Percentiles rank a stretch among this genome's conserved stretches.
Evolutionary conservation across 768 basidiomycete species (phyloP).

Genomic region (Favolaschia claudopus): DNA sequence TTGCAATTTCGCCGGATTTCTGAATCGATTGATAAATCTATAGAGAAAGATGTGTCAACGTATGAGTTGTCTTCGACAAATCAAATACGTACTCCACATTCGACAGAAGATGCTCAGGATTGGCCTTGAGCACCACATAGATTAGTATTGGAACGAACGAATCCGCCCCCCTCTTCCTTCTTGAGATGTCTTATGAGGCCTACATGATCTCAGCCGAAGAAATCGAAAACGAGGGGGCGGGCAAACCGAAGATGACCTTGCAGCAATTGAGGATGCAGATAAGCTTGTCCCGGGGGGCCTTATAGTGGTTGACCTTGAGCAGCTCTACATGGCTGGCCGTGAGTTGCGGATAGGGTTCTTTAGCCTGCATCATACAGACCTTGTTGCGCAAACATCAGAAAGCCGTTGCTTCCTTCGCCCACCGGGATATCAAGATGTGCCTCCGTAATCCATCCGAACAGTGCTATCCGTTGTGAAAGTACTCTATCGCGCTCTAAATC

Average conservation of each 20-base stretch:
- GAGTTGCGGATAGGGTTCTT: neutral
- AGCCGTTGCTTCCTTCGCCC: conserved; percentile 77
- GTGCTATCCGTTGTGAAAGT: conserved; percentile 84
- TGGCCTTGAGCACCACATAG: conserved; percentile 92
- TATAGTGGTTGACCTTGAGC: conserved; percentile 97
- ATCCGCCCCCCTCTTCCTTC: conserved; percentile 89
- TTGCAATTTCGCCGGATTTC: conserved; percentile 87
- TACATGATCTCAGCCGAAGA: conserved; percentile 39
- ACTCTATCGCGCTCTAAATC: conserved; percentile 97
- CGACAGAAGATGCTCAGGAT: conserved; percentile 90
- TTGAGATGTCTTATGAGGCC: conserved; percentile 89
- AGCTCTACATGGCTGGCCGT: conserved; percentile 71
- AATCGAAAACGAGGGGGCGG: conserved; percentile 8
- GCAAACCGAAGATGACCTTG: conserved; percentile 97
- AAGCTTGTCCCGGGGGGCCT: conserved; percentile 96
- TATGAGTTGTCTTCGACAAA: neutral
- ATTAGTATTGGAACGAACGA: conserved; percentile 95
- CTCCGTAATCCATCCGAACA: conserved; percentile 92
- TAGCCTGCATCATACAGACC: conserved; percentile 50
- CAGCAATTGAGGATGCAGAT: conserved; percentile 98
- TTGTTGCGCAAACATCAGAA: conserved; percentile 89
- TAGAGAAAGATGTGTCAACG: neutral
- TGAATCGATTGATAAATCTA: conserved; percentile 97
- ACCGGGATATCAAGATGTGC: conserved; percentile 91
- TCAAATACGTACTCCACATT: conserved; percentile 83